Base-by-base conservation (phyloP, 2,329 filamentous ascomycete genomes). In the Fusarium chaquense region DNA sequence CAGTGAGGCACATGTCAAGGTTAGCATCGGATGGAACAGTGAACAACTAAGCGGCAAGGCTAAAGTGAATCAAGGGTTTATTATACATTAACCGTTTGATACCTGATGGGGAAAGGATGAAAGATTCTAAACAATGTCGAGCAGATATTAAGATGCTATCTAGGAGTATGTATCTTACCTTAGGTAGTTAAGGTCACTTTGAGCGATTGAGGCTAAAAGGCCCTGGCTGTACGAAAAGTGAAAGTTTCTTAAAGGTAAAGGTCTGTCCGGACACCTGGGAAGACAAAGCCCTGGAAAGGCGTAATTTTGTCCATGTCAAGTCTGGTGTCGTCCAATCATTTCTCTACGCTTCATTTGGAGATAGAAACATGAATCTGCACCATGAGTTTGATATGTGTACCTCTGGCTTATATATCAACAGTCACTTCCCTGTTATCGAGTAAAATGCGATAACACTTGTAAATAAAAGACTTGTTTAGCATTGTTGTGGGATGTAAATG, bases 31-130 rank as follows among this genome's bases (percentile, higher is more conserved):
- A 7, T 26, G n/a, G 5, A 4, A 18, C 0, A 18, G 11, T 12
- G 11, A 1, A 11, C 12, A 15, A 12, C 10, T 11, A 10, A 26
- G 18, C 15, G 22, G 5, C 5, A 18, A 7, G 1, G 0, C 15
- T 0, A 10, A 24, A 3, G 15, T 16, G 8, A 16, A 26, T 8
- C 5, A 4, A 11, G 24, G 16, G 11, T 2, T 24, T 4, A 3
- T 6, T 2, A 18, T 6, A 8, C 3, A 24, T 8, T 22, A 16
- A 24, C 4, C 13, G 1, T 24, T 16, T 16, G 8, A 40, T 5
- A 16, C 16, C 12, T 2, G 5, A 22, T 15, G 6, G 22, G 12
- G 2, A 49, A 33, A 33, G n/a, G 11, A 22, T 9, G 6, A 40
- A 15, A 5, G 12, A 8, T 4, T 22, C 38, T 22, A 15, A 13